Percentiles rank a stretch among this genome's conserved stretches.
Evolutionary conservation across 768 basidiomycete species (phyloP).

Genomic region (Boletus rex-veris): DNA sequence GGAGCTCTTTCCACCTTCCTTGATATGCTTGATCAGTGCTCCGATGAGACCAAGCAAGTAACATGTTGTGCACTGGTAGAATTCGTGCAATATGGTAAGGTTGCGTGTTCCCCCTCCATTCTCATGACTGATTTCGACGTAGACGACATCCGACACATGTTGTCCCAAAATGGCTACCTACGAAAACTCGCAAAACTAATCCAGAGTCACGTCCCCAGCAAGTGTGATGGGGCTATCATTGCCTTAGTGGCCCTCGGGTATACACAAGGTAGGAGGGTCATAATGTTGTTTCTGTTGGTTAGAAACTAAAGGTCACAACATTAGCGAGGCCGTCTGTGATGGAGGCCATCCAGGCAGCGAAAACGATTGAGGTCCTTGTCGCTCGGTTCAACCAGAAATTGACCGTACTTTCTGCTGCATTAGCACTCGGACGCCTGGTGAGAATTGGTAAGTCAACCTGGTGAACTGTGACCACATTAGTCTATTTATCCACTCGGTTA

Average conservation of each 20-base stretch:
- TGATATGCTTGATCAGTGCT: constrained; percentile 21
- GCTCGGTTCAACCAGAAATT: constrained; percentile 13
- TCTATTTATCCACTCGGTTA: neutral
- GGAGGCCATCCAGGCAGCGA: constrained; percentile 11
- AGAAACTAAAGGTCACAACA: neutral
- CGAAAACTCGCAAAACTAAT: constrained; percentile 15
- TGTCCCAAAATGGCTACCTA: constrained; percentile 7
- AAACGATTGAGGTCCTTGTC: constrained; percentile 19
- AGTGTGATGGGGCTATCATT: constrained; percentile 16
- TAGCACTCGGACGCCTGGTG: constrained; percentile 13
- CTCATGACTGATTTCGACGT: neutral
- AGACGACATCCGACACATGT: constrained; percentile 10
- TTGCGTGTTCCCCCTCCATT: neutral
- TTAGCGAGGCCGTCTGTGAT: constrained; percentile 9
- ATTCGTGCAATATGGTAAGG: constrained; percentile 19
- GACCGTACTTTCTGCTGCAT: constrained; percentile 19
- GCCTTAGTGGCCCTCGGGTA: constrained; percentile 17
- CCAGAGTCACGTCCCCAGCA: constrained; percentile 3
- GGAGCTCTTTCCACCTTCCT: constrained; percentile 15
- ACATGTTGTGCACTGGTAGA: constrained; percentile 10
- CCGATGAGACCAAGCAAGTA: constrained; percentile 17
- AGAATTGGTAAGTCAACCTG: constrained; percentile 17
- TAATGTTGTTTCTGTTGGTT: neutral
- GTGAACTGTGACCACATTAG: neutral
- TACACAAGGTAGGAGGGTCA: constrained; percentile 1